Base-by-base conservation (phyloP, 2,329 filamentous ascomycete genomes). In the Cercospora zeina region DNA sequence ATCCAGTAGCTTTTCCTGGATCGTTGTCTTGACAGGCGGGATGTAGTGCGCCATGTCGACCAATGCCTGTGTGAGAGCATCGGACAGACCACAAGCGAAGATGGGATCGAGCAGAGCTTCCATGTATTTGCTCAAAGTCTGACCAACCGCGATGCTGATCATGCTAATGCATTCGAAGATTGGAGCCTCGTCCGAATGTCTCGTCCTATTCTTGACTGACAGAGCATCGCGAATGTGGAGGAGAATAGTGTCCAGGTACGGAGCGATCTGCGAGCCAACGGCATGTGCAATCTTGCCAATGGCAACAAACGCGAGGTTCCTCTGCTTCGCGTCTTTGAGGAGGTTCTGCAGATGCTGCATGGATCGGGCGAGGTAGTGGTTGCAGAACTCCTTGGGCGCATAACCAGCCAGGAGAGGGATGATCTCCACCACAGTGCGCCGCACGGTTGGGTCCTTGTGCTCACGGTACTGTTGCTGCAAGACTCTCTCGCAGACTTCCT, bases 1-100 rank as follows among this genome's bases (percentile, higher is more conserved):
- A 72, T 99, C 92, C 11, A 99, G 83, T 24, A 99, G 80, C 69
- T 95, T 88, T 72, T 97, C 93, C 73, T 99, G 95, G 42, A 99
- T 97, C 6, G 87, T 93, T 1, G 89, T 85, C 73, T 96, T 95
- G 61, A 97, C 91, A 0, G 96, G 92, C 0, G 93, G 95, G 51
- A 99, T 97, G 74, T 99, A 97, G 73, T 97, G 96, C 30, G 95
- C 95, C 90, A 99, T 97, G 72, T 99, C 96, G 21, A 97, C 93
- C 58, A 99, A 81, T 2, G 96, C 96, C 74, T 97, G 93, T 0
- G 93, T 97, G 24, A 99, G 83, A 68, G 96, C 95, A 61, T 93
- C 90, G 37, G 92, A 97, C 57, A 99, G 82, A 54, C 96, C 95
- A 74, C 95, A 99, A 14, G 91, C 93, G 76, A 99, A 99, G 62